phyloP scores from a whole-genome alignment of 2,329 filamentous ascomycete genomes.

The Achaetomium macrosporum region DNA sequence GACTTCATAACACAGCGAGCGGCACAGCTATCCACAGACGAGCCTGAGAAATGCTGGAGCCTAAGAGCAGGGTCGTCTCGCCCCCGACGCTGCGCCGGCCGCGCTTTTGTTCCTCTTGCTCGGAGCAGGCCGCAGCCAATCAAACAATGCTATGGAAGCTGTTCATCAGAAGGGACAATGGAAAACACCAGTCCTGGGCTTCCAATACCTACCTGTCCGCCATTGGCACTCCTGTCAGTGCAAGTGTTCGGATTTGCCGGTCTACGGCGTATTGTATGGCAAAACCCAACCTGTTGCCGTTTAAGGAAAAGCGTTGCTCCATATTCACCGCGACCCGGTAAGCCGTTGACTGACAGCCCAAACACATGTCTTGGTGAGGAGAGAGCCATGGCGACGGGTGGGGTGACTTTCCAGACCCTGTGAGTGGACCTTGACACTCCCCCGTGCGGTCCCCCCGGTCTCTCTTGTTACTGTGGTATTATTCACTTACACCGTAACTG shows the following conservation, averaged over 20 bases:
- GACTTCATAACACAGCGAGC: constrained; percentile 13
- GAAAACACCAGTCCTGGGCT: not conserved
- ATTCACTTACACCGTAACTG: constrained; percentile 9
- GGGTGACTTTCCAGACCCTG: constrained; percentile 4
- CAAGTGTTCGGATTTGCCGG: not conserved
- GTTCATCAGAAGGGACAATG: not conserved
- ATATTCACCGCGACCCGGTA: too few relatives aligned
- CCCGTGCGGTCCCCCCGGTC: constrained; percentile 6
- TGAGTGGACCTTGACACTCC: constrained; percentile 4
- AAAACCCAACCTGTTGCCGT: too few relatives aligned
- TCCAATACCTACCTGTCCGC: too few relatives aligned
- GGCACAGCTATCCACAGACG: constrained; percentile 22
- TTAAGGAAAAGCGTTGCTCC: too few relatives aligned
- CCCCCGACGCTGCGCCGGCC: constrained; percentile 19
- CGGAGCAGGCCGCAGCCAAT: constrained; percentile 9
- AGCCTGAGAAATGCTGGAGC: constrained; percentile 24
- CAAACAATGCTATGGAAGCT: not conserved
- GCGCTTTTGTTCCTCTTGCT: constrained; percentile 13
- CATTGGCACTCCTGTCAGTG: not conserved
- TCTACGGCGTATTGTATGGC: too few relatives aligned
- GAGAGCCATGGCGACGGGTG: not conserved
- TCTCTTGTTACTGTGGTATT: constrained; percentile 11
- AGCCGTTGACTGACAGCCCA: too few relatives aligned
- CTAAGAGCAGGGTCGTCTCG: constrained; percentile 22
- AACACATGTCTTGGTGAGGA: not conserved